Evolutionary conservation across 2,329 filamentous ascomycete species (phyloP).

Genomic region (Diaporthe longicolla): DNA sequence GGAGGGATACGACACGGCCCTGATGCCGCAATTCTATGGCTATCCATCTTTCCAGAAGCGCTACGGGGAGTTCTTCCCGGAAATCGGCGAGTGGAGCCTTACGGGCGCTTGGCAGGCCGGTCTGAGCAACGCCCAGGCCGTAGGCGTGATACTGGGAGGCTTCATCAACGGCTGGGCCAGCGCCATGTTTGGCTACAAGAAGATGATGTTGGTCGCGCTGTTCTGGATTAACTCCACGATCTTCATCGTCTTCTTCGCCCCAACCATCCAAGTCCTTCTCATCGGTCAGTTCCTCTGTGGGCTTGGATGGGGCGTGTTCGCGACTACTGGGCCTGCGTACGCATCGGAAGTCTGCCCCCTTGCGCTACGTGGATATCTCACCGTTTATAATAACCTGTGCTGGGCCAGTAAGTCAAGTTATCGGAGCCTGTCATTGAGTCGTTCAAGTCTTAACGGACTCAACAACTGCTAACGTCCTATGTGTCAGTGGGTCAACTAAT

Average conservation of each 20-base stretch:
- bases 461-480: neutral
- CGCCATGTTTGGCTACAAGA: constrained; percentile 53
- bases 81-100: constrained; percentile 44
- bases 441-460: too few species aligned
- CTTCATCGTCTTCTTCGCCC: constrained; percentile 54
- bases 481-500: constrained; percentile 54
- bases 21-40: constrained; percentile 53
- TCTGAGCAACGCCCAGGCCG: neutral
- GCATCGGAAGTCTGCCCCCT: constrained; percentile 53
- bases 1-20: constrained; percentile 51
- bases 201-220: constrained; percentile 53
- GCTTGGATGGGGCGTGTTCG: constrained; percentile 51
- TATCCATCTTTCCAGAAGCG: constrained; percentile 48
- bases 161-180: constrained; percentile 56
- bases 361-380: constrained; percentile 52
- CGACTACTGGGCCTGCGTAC: constrained; percentile 54
- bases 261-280: constrained; percentile 49
- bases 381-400: constrained; percentile 36
- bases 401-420: constrained; percentile 23
- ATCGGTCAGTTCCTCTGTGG: constrained; percentile 53
- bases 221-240: constrained; percentile 52
- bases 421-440: too few species aligned
- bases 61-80: constrained; percentile 52
- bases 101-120: constrained; percentile 59
- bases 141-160: constrained; percentile 59